Evolutionary conservation across 2,329 filamentous ascomycete genomes (phyloP).

Genomic region (Helotiales sp.): DNA sequence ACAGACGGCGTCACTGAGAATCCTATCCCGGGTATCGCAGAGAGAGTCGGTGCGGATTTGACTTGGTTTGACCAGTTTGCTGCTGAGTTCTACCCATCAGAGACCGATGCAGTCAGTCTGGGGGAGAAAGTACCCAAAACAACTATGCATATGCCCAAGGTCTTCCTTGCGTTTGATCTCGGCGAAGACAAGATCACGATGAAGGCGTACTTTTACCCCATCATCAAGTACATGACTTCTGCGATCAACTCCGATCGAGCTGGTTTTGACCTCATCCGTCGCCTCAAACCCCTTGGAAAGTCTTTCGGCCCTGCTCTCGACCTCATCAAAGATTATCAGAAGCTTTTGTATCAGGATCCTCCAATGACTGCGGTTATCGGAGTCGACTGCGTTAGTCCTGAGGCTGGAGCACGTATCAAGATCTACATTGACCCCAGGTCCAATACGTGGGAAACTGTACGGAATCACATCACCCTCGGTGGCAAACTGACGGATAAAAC

Average conservation of each 20-base stretch:
- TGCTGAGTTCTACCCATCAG: background rate
- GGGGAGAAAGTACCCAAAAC: background rate
- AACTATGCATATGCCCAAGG: background rate
- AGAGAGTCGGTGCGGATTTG: background rate
- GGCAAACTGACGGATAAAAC: background rate
- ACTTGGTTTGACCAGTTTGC: background rate
- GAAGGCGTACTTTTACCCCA: constrained; percentile 1
- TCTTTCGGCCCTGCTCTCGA: background rate
- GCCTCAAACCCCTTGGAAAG: background rate
- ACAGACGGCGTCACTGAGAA: background rate
- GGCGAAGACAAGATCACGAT: background rate
- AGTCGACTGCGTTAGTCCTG: background rate
- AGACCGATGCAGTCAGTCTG: background rate
- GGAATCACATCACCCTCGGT: background rate
- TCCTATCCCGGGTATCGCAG: background rate
- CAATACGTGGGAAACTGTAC: background rate
- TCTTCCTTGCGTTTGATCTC: background rate
- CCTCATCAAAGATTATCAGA: background rate
- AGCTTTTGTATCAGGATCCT: background rate
- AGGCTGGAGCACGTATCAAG: background rate
- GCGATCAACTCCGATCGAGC: background rate
- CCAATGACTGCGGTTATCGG: background rate
- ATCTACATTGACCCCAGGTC: background rate
- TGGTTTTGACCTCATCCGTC: background rate
- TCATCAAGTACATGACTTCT: constrained; percentile 5